phyloP scores from a whole-genome alignment of 2,329 filamentous ascomycete species.

The Exophiala alcalophila region DNA sequence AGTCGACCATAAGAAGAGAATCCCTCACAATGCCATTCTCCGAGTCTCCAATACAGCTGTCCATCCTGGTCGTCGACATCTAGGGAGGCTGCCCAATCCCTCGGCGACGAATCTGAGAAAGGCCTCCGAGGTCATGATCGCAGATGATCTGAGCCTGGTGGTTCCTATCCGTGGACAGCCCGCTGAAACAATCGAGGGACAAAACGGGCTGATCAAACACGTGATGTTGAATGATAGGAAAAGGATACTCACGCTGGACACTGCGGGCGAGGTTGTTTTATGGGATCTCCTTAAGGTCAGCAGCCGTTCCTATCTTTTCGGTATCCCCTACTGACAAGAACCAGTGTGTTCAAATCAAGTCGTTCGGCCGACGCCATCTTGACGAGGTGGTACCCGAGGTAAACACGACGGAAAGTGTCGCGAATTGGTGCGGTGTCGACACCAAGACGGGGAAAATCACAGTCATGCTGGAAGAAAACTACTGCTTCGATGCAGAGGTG shows the following conservation, averaged over 20 bases:
- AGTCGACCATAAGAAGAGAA: conserved; percentile 52
- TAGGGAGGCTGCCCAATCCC: conserved; percentile 51
- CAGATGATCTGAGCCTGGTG: conserved; percentile 47
- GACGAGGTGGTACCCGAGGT: conserved; percentile 86
- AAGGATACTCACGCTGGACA: conserved; percentile 86
- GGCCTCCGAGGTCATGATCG: conserved; percentile 54
- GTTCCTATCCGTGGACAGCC: conserved; percentile 67
- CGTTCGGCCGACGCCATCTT: conserved; percentile 90
- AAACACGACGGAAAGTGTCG: conserved; percentile 83
- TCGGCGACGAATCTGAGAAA: conserved; percentile 50
- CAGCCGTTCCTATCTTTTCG: neutral
- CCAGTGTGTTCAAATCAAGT: conserved; percentile 79
- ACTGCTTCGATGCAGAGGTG: conserved; percentile 95
- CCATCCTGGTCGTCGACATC: conserved; percentile 59
- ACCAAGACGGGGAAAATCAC: conserved; percentile 88
- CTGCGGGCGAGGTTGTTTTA: conserved; percentile 86
- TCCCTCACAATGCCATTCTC: conserved; percentile 74
- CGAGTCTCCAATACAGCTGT: conserved; percentile 79
- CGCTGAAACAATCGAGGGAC: conserved; percentile 84
- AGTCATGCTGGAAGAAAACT: conserved; percentile 87
- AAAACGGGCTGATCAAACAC: conserved; percentile 93
- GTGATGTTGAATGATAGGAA: conserved; percentile 86
- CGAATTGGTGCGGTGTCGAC: conserved; percentile 95
- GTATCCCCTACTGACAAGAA: conserved; percentile 14
- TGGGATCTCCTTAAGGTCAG: conserved; percentile 87